Base-by-base conservation (phyloP, 441 rosid species). In the Croton setiger region DNA sequence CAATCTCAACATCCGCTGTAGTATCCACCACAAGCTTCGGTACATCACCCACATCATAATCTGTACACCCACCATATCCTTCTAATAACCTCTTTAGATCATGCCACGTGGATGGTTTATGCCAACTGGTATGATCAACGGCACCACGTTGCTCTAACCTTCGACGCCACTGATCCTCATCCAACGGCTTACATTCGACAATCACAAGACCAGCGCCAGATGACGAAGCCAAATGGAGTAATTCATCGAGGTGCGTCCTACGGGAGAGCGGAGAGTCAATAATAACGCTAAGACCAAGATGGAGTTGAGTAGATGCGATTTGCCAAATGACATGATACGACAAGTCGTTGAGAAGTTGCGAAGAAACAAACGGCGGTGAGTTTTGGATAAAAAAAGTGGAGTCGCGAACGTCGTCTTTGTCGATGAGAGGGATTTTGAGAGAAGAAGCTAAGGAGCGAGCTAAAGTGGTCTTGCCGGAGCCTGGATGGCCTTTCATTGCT, bases 401-500 rank as follows among this genome's bases (percentile, higher is more conserved):
- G 82, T 86, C 82, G 33, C 88, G 83, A 67, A 88, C 76, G 71
- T 88, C 91, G 77, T 88, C 93, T 81, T 88, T 86, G 78, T 86
- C 89, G 23, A 85, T 55, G 77, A 88, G 88, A 33, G 91, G 91
- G 83, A 88, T 41, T 53, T 68, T 71, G 75, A 88, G 85, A 56
- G 86, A 20, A 0, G 87, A 73, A 37, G 93, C 83, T 23, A 88
- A 52, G 57, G 82, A 67, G 13, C 17, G 61, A 57, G 93, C 88
- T 4, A 88, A 33, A 17, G 93, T 86, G 57, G 80, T 76, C 66
- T 88, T 88, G 47, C 93, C 91, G 0, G 86, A 76, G 48, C 91
- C 89, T 0, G 93, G 91, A 76, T 86, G 93, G 12, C 93, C 93
- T 76, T 86, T 85, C 93, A 86, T 88, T 23, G 89, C 88, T 67